These are phyloP conservation scores for Fusarium sp. DNA, from an alignment of 2,329 filamentous ascomycete species.

Conservation along the genomic window DNA sequence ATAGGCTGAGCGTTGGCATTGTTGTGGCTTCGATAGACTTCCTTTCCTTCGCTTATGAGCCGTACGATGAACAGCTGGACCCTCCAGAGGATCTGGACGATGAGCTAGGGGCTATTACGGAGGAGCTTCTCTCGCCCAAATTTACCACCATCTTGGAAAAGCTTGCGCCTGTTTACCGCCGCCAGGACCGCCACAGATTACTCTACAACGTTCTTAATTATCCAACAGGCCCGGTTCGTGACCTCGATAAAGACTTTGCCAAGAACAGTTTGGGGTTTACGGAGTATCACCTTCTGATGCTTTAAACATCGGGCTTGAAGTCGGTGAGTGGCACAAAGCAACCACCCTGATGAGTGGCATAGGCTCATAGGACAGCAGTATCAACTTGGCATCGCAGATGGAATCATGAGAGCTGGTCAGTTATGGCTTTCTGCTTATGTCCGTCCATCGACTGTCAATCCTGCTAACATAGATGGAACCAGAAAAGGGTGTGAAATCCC, in stretches of 20 bases:
- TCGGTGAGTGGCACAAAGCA: neutral
- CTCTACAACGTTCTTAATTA: neutral
- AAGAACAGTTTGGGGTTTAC: neutral
- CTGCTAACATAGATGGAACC: neutral
- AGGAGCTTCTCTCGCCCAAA: neutral
- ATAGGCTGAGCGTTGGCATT: neutral
- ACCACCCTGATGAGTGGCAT: accelerated
- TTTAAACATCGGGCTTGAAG: accelerated
- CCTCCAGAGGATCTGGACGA: neutral
- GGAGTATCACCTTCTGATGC: accelerated
- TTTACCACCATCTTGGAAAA: neutral
- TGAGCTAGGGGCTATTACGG: neutral
- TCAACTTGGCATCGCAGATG: no score
- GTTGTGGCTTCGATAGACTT: neutral
- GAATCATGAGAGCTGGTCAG: no score
- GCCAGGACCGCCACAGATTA: neutral
- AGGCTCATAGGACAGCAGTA: neutral
- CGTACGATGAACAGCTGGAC: neutral
- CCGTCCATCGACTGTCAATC: accelerated
- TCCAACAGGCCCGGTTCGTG: neutral
- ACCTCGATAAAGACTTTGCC: neutral
- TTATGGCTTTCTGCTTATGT: neutral
- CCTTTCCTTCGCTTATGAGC: neutral
- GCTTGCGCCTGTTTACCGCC: neutral
- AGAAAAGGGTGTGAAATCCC: accelerated